A percentile compares a stretch with the other conserved stretches of the same genome.
These are phyloP conservation scores for Carex scoparia DNA, from an alignment of 176 grass and related monocot species.

Conservation along the genomic window DNA sequence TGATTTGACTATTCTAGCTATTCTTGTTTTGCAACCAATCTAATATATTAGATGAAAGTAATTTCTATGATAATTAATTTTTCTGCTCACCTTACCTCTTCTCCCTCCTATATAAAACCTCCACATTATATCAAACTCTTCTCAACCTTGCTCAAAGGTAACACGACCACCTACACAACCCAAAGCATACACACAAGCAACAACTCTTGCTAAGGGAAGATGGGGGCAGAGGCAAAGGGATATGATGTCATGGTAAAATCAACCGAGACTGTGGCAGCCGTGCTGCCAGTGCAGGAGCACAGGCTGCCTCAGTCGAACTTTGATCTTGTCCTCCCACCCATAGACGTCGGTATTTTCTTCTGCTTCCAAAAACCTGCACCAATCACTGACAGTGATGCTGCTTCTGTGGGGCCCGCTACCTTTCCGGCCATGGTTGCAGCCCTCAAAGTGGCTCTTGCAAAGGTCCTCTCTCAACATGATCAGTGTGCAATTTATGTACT, in stretches of 20 bases:
- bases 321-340: slow-evolving; percentile 48
- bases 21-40: no score
- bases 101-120: not conserved
- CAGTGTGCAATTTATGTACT: not conserved
- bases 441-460: slow-evolving; percentile 40
- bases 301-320: slow-evolving; percentile 49
- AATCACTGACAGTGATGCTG: not conserved
- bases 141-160: not conserved
- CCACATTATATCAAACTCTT: slow-evolving; percentile 2
- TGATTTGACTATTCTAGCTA: no score
- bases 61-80: not conserved
- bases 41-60: not conserved
- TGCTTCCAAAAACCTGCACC: slow-evolving; percentile 32
- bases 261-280: slow-evolving; percentile 30
- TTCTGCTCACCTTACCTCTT: not conserved
- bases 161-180: not conserved
- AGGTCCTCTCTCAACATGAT: slow-evolving; percentile 6
- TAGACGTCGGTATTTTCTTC: slow-evolving; percentile 63
- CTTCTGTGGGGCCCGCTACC: not conserved
- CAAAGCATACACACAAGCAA: not conserved
- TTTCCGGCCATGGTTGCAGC: slow-evolving; percentile 12
- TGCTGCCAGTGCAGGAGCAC: slow-evolving; percentile 44
- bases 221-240: slow-evolving; percentile 34
- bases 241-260: slow-evolving; percentile 28
- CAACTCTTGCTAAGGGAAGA: not conserved